Evolutionary conservation across 1,284 basidiomycete genomes (phyloP).

Genomic region (Sporisorium iseilematis-ciliati): DNA sequence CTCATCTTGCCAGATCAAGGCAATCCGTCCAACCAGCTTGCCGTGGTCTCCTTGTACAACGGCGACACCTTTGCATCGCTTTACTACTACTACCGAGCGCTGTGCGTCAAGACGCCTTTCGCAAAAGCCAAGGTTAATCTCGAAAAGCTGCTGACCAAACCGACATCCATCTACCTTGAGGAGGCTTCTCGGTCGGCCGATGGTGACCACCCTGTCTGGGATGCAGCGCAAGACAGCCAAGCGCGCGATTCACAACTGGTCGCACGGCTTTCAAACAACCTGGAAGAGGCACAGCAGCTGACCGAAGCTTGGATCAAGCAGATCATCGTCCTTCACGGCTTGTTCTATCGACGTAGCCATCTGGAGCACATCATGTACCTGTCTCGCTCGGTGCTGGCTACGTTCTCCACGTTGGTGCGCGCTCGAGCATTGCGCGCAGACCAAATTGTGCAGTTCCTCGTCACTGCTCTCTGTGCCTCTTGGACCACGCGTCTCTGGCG

Average conservation of each 20-base stretch:
- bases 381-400: conserved; percentile 49
- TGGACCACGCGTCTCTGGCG: conserved; percentile 61
- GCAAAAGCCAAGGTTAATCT: conserved; percentile 89
- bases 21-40: conserved; percentile 93
- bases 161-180: conserved; percentile 42
- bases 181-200: conserved; percentile 22
- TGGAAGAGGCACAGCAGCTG: conserved; percentile 23
- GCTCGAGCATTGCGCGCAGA: conserved; percentile 55
- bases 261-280: conserved; percentile 23
- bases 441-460: conserved; percentile 61
- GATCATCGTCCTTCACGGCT: conserved; percentile 60
- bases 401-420: conserved; percentile 45
- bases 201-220: conserved; percentile 22
- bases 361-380: conserved; percentile 52
- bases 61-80: conserved; percentile 83
- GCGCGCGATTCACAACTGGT: conserved; percentile 33
- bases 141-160: conserved; percentile 71
- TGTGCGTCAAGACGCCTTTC: conserved; percentile 87
- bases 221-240: conserved; percentile 26
- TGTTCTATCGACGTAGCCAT: conserved; percentile 53
- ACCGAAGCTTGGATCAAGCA: conserved; percentile 41
- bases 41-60: conserved; percentile 87
- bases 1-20: conserved; percentile 63
- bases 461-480: conserved; percentile 57
- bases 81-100: conserved; percentile 89